Evolutionary conservation across 1,284 basidiomycete genomes (phyloP).

Genomic region (Boletus holoroseus): DNA sequence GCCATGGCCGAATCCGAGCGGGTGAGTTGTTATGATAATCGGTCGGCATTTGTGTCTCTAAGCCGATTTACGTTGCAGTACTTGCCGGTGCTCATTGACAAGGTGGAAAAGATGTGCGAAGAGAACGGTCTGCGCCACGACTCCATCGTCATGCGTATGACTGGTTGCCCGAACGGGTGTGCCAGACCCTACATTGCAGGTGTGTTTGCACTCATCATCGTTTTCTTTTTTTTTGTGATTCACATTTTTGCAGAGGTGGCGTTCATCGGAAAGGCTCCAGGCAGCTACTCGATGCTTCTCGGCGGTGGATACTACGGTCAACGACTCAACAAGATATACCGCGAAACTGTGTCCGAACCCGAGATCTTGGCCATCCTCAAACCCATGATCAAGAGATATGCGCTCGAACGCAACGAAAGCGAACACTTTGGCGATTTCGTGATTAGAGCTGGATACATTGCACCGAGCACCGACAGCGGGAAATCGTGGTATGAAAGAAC

Average conservation of each 20-base stretch:
- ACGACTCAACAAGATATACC: constrained; percentile 89
- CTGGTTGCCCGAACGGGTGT: constrained; percentile 92
- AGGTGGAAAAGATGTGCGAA: constrained; percentile 93
- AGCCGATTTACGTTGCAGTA: constrained; percentile 48
- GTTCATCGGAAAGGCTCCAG: constrained; percentile 95
- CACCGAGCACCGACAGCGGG: constrained; percentile 64
- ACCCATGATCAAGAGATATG: constrained; percentile 93
- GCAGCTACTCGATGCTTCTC: constrained; percentile 90
- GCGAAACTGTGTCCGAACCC: constrained; percentile 88
- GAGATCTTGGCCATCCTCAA: constrained; percentile 88
- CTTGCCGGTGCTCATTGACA: constrained; percentile 90
- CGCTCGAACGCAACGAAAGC: constrained; percentile 81
- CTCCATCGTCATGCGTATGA: constrained; percentile 97
- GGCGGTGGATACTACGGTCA: constrained; percentile 94
- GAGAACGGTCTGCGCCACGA: constrained; percentile 90
- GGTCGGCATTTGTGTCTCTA: background rate
- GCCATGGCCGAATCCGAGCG: constrained; percentile 95
- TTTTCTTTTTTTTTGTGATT: background rate
- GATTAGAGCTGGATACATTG: constrained; percentile 81
- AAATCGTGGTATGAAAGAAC: constrained; percentile 78
- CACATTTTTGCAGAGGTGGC: constrained; percentile 64
- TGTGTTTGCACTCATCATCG: constrained; percentile 28
- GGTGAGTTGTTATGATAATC: constrained; percentile 36
- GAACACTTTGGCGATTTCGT: constrained; percentile 97
- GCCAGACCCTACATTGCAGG: constrained; percentile 91